phyloP scores from a whole-genome alignment of 2,329 filamentous ascomycete species.

The Botrytis squamosa region DNA sequence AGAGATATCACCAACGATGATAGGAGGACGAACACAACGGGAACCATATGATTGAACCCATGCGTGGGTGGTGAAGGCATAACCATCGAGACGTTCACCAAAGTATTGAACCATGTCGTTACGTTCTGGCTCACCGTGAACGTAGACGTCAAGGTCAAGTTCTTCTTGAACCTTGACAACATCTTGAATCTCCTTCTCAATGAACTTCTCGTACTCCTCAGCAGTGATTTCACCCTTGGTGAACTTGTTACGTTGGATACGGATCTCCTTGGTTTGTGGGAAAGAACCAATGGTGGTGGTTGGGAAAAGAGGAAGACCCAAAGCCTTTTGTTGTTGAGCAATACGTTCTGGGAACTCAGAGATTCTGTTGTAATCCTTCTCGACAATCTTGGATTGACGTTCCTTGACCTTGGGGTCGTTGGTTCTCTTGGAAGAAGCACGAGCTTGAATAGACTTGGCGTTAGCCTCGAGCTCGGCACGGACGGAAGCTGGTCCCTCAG shows the following conservation, averaged over 20 bases:
- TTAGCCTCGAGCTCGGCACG: slow-evolving; percentile 91
- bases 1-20: slow-evolving; percentile 98
- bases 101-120: slow-evolving; percentile 99
- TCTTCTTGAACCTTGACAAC: slow-evolving; percentile 97
- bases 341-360: slow-evolving; percentile 84
- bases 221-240: slow-evolving; percentile 96
- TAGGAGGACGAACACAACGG: slow-evolving; percentile 95
- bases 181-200: slow-evolving; percentile 96
- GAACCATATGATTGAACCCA: slow-evolving; percentile 99
- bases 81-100: slow-evolving; percentile 93
- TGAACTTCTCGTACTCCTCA: slow-evolving; percentile 96
- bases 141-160: slow-evolving; percentile 93
- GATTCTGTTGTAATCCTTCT: slow-evolving; percentile 87
- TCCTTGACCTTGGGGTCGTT: slow-evolving; percentile 98
- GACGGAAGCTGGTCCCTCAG: slow-evolving; percentile 83
- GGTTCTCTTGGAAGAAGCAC: slow-evolving; percentile 88
- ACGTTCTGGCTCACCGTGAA: slow-evolving; percentile 98
- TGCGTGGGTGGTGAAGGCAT: slow-evolving; percentile 97
- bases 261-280: slow-evolving; percentile 99
- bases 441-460: slow-evolving; percentile 87
- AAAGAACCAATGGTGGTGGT: slow-evolving; percentile 99
- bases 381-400: slow-evolving; percentile 82
- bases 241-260: slow-evolving; percentile 94
- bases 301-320: slow-evolving; percentile 94
- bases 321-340: slow-evolving; percentile 82